A percentile compares a stretch with the other conserved stretches of the same genome.
phyloP scores from a whole-genome alignment of 805 yeast species.

The Allodekkera sacchari region DNA sequence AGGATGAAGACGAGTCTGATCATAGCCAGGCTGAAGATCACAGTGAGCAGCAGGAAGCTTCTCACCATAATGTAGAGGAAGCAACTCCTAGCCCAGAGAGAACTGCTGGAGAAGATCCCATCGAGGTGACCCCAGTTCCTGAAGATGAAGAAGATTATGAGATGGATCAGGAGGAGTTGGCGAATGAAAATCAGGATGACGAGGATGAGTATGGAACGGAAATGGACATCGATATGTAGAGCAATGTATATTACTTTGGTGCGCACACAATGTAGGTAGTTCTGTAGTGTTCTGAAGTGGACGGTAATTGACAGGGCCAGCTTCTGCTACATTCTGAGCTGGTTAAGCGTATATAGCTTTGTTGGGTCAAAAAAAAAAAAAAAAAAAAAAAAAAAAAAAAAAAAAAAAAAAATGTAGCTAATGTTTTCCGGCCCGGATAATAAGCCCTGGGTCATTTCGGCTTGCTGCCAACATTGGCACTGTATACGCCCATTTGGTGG shows the following conservation, averaged over 20 bases:
- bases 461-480: no score
- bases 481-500: no score
- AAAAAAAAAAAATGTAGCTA: no score
- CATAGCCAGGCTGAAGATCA: constrained; percentile 29
- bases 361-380: no score
- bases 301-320: no score
- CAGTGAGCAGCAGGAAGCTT: constrained; percentile 5
- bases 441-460: no score
- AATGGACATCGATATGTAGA: constrained; percentile 12
- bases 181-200: constrained; percentile 16
- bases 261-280: not conserved
- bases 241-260: no score
- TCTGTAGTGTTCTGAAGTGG: no score
- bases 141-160: constrained; percentile 32
- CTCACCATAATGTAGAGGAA: constrained; percentile 28
- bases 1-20: constrained; percentile 31
- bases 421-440: no score
- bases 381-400: no score
- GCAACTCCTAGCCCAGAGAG: constrained; percentile 11
- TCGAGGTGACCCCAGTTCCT: constrained; percentile 33
- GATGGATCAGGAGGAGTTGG: constrained; percentile 26
- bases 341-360: no score
- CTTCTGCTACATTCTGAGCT: no score
- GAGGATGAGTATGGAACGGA: constrained; percentile 10
- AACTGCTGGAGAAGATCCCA: constrained; percentile 1